phyloP scores from a whole-genome alignment of 768 basidiomycete genomes.

The Lactarius quietus region DNA sequence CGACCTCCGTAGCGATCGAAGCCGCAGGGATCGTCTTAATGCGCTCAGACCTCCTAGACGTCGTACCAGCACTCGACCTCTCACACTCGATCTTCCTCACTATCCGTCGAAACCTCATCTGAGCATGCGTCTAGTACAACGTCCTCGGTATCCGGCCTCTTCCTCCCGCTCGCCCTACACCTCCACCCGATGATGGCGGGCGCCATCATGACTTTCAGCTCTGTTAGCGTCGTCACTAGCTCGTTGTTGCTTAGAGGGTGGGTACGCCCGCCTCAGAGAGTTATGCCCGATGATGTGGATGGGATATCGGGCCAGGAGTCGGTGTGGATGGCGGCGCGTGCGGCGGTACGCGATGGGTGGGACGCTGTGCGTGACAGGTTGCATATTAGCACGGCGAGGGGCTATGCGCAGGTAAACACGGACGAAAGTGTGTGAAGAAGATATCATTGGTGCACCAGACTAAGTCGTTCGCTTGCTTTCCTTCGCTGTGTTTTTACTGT shows the following conservation, averaged over 20 bases:
- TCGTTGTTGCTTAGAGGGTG: slow-evolving; percentile 81
- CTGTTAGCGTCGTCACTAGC: slow-evolving; percentile 91
- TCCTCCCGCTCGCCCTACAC: slow-evolving; percentile 88
- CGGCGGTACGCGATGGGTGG: slow-evolving; percentile 44
- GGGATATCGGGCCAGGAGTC: no score
- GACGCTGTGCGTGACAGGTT: slow-evolving; percentile 42
- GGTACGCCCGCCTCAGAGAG: no score
- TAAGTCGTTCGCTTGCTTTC: no score
- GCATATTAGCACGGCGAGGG: slow-evolving; percentile 39
- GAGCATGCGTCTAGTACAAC: slow-evolving; percentile 97
- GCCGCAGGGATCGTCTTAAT: slow-evolving; percentile 98
- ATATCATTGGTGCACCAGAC: no score
- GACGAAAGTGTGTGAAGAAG: no score
- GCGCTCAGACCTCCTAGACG: slow-evolving; percentile 94
- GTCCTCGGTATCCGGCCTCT: slow-evolving; percentile 88
- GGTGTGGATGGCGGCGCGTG: no score
- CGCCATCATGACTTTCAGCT: slow-evolving; percentile 98
- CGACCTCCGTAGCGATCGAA: slow-evolving; percentile 96
- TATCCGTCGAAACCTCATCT: slow-evolving; percentile 89
- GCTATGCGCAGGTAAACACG: slow-evolving; percentile 69
- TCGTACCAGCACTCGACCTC: slow-evolving; percentile 93
- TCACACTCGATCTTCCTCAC: slow-evolving; percentile 84
- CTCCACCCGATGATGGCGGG: slow-evolving; percentile 98
- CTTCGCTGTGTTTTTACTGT: no score
- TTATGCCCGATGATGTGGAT: no score